Evolutionary conservation across 1,284 basidiomycete species (phyloP), one percentile per base, ranked within the genome.

Genomic region (Retiboletus flavoniger): DNA sequence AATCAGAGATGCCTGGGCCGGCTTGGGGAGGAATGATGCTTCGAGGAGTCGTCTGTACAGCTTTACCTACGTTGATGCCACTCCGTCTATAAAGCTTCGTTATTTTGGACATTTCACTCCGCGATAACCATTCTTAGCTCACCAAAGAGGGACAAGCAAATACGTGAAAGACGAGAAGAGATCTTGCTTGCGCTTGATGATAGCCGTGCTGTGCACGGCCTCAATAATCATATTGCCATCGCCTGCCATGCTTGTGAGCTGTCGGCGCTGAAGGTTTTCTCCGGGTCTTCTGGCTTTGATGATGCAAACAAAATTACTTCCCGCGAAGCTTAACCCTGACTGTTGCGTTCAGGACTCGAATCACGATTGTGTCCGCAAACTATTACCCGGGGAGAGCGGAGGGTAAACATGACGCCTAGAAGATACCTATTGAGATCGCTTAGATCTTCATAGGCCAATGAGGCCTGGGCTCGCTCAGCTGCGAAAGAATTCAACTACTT

Each of bases 121-220:
- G 63, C 63, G 65, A 64, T 65, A 60, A 53, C 34, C 49, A 58
- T 53, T 57, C 43, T 51, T 42, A 34, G 61, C 39, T 38, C 44
- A 43, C 51, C 62, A 60, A 62, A 59, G 63, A 65, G 34, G 53
- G 53, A 61, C 53, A 62, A 52, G 61, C 62, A 51, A 51, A 63
- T 51, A 29, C 47, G 60, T 42, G 42, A 60, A 52, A 17, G 32
- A 44, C 32, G 53, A 45, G 59, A 52, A 62, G 63, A 63, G 63
- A 64, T 68, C 63, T 68, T 61, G 62, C 58, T 62, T 63, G 54
- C 63, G 62, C 65, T 64, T 68, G 61, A 43, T 65, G 62, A 68
- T 68, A 64, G 63, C 63, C 63, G 63, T 68, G 63, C 63, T 68
- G 63, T 64, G 63, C 62, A 48, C 64, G 63, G 66, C 1, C 6